phyloP scores from a whole-genome alignment of 2,329 filamentous ascomycete genomes.

The Pestalotiopsis sp. region DNA sequence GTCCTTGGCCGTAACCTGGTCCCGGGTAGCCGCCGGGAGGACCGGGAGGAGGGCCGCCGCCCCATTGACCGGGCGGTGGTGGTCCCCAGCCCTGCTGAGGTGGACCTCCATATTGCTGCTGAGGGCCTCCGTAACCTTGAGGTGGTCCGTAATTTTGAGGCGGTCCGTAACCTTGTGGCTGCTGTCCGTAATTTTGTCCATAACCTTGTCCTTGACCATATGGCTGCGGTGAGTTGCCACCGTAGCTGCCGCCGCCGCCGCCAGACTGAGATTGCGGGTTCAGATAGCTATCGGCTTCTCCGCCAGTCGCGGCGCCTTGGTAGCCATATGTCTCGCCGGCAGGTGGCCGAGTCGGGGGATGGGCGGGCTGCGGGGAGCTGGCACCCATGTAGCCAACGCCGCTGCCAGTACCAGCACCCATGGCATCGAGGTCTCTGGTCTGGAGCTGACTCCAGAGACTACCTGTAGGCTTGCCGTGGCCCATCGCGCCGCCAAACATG shows the following conservation, averaged over 20 bases:
- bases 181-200: background rate
- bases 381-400: constrained; percentile 35
- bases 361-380: constrained; percentile 35
- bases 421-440: constrained; percentile 58
- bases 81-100: constrained; percentile 21
- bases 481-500: constrained; percentile 42
- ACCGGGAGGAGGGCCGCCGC: constrained; percentile 3
- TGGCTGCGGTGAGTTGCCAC: constrained; percentile 16
- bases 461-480: constrained; percentile 61
- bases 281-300: constrained; percentile 21
- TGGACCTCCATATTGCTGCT: constrained; percentile 22
- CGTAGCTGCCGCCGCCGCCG: constrained; percentile 21
- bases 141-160: constrained; percentile 18
- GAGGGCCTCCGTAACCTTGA: constrained; percentile 27
- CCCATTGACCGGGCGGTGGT: constrained; percentile 16
- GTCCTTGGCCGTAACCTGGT: constrained; percentile 12
- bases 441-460: constrained; percentile 66
- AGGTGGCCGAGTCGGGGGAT: constrained; percentile 31
- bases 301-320: constrained; percentile 30
- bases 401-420: constrained; percentile 50
- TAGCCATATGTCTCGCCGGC: constrained; percentile 43
- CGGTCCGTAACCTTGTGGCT: constrained; percentile 12
- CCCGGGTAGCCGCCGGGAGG: constrained; percentile 16
- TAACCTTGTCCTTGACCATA: constrained; percentile 17
- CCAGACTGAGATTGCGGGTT: constrained; percentile 9